Conservation (phyloP, 2,329 filamentous ascomycete genomes). For the Fusarium begoniae region DNA sequence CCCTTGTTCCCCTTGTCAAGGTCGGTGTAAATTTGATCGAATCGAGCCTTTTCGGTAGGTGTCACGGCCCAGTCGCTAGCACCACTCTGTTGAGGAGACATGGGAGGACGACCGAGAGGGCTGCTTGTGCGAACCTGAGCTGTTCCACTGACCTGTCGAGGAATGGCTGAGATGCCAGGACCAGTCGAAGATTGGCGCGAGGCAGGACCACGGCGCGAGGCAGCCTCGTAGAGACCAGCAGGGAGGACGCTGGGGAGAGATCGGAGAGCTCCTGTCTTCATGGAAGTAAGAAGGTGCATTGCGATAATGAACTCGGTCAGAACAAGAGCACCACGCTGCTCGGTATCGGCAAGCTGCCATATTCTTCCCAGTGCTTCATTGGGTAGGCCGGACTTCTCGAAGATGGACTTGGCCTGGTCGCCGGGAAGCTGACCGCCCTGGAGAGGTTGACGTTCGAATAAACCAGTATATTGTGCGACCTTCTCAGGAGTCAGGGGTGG, state of each 20-base stretch:
- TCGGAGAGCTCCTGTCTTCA: slow-evolving; percentile 84
- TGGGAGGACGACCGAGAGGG: slow-evolving; percentile 62
- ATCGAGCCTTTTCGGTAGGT: slow-evolving; percentile 84
- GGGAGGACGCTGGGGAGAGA: slow-evolving; percentile 83
- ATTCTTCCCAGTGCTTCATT: slow-evolving; percentile 94
- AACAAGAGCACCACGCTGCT: slow-evolving; percentile 87
- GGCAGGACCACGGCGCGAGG: slow-evolving; percentile 69
- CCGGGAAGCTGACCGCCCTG: slow-evolving; percentile 77
- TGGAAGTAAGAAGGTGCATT: slow-evolving; percentile 95
- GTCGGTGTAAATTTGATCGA: slow-evolving; percentile 84
- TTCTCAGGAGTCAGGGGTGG: slow-evolving; percentile 90
- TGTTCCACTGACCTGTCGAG: slow-evolving; percentile 82
- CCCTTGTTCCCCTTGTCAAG: slow-evolving; percentile 85
- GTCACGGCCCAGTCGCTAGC: slow-evolving; percentile 80
- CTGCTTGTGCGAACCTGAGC: slow-evolving; percentile 70
- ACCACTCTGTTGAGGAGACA: slow-evolving; percentile 54
- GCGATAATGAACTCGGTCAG: slow-evolving; percentile 95
- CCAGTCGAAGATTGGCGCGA: slow-evolving; percentile 61
- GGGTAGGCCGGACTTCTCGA: slow-evolving; percentile 89
- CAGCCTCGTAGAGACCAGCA: slow-evolving; percentile 88
- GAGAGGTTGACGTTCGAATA: slow-evolving; percentile 90
- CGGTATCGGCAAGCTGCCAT: slow-evolving; percentile 94
- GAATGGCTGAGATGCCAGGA: slow-evolving; percentile 72
- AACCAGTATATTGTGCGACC: slow-evolving; percentile 83
- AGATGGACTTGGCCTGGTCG: slow-evolving; percentile 90